phyloP scores from a whole-genome alignment of 1,284 basidiomycete species.

The Sanghuangporus baumii region DNA sequence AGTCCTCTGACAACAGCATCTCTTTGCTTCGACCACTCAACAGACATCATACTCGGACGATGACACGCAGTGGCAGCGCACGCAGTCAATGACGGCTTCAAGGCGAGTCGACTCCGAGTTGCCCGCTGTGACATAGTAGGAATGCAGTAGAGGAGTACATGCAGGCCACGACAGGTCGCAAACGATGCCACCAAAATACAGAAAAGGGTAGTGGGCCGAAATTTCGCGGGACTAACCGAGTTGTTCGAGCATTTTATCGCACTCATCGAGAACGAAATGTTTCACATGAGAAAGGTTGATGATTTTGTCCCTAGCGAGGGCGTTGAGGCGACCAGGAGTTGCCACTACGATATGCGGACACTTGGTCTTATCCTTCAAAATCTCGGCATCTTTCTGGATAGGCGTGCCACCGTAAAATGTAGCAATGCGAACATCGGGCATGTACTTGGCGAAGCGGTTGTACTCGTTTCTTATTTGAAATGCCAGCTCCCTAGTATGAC shows the following conservation, averaged over 20 bases:
- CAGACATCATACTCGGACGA: background rate
- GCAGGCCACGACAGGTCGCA: constrained; percentile 7
- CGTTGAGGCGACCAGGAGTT: constrained; percentile 94
- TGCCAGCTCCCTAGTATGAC: constrained; percentile 98
- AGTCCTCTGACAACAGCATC: background rate
- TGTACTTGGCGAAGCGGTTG: constrained; percentile 98
- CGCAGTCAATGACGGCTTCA: background rate
- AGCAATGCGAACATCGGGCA: constrained; percentile 96
- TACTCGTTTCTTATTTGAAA: constrained; percentile 99
- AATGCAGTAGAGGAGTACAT: background rate
- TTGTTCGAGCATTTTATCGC: constrained; percentile 99
- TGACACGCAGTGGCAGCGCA: background rate
- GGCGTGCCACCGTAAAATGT: constrained; percentile 98
- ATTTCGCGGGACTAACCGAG: constrained; percentile 94
- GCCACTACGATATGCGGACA: constrained; percentile 99
- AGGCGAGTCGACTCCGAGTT: background rate
- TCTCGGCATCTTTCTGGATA: constrained; percentile 90
- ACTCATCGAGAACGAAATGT: constrained; percentile 99
- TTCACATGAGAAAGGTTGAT: constrained; percentile 92
- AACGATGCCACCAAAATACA: constrained; percentile 14
- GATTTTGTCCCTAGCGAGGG: constrained; percentile 88
- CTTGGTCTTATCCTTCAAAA: constrained; percentile 93
- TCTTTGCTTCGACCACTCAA: constrained; percentile 5
- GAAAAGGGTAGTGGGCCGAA: constrained; percentile 38
- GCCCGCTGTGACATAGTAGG: background rate